phyloP scores from a whole-genome alignment of 257 asterid species.

The Solanum sejunctum region DNA sequence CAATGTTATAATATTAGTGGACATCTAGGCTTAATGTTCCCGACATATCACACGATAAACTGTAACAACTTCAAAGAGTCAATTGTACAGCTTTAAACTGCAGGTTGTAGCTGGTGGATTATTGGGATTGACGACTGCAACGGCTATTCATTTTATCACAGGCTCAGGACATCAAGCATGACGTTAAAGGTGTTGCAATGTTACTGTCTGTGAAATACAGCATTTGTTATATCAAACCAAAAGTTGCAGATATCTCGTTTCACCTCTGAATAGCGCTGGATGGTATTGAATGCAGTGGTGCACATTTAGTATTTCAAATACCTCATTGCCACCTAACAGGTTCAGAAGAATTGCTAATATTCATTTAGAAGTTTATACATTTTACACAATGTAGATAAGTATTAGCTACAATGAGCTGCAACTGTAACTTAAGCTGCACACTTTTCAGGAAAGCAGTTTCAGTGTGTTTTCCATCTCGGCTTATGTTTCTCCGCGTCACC shows the following conservation, averaged over 20 bases:
- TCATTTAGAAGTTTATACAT: not conserved
- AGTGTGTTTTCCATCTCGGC: not conserved
- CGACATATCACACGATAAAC: not conserved
- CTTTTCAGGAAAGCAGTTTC: not conserved
- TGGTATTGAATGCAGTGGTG: not conserved
- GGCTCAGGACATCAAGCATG: not conserved
- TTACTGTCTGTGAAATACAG: not conserved
- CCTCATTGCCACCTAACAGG: not conserved
- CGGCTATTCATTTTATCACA: not conserved
- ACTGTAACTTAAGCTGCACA: not conserved
- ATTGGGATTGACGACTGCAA: constrained; percentile 1
- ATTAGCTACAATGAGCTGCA: not conserved
- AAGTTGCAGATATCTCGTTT: not conserved
- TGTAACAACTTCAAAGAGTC: not conserved
- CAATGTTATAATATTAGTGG: not conserved
- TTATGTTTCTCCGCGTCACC: not conserved
- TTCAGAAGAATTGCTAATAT: not conserved
- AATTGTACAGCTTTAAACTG: not conserved
- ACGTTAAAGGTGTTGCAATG: not conserved
- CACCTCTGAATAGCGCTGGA: not conserved
- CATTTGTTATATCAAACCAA: not conserved
- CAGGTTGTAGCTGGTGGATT: constrained; percentile 1
- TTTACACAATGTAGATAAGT: not conserved
- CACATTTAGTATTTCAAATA: not conserved
- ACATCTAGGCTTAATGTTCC: not conserved